These are phyloP conservation scores for Coprinellus micaceus DNA, from an alignment of 768 basidiomycete genomes.

Conservation along the genomic window DNA sequence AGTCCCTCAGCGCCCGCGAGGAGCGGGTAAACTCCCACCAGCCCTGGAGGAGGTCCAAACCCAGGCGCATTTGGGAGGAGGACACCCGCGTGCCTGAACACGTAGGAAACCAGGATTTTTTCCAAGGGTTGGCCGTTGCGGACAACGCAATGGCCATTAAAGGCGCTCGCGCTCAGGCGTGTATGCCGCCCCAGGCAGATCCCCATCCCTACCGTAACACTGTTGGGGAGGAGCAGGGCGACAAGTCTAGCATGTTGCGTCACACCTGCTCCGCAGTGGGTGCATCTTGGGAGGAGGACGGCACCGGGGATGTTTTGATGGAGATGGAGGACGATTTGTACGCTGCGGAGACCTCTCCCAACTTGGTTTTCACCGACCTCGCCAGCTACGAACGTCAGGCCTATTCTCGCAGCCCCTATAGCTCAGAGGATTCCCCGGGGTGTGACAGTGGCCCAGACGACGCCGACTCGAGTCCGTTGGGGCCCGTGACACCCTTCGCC, in stretches of 20 bases:
- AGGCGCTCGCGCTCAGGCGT: constrained; percentile 81
- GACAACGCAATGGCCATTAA: constrained; percentile 79
- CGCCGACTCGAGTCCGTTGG: constrained; percentile 62
- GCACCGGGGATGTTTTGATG: constrained; percentile 7
- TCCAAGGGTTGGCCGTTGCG: constrained; percentile 70
- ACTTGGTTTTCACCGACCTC: constrained; percentile 22
- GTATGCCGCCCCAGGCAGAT: constrained; percentile 66
- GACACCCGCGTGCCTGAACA: constrained; percentile 30
- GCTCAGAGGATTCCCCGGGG: constrained; percentile 63
- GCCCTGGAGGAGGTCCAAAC: constrained; percentile 67
- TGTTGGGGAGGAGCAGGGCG: constrained; percentile 27
- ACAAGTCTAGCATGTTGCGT: constrained; percentile 40
- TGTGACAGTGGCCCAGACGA: constrained; percentile 48
- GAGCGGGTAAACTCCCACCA: constrained; percentile 73
- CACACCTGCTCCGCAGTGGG: not conserved
- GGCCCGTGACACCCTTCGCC: constrained; percentile 73
- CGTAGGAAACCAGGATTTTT: constrained; percentile 55
- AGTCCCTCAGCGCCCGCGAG: constrained; percentile 63
- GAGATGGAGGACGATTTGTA: constrained; percentile 8
- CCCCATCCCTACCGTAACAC: constrained; percentile 20
- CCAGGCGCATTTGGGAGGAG: constrained; percentile 65
- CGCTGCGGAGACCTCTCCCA: constrained; percentile 13
- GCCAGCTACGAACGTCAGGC: constrained; percentile 24
- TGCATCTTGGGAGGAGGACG: constrained; percentile 2
- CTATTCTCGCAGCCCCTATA: constrained; percentile 47